Evolutionary conservation across 495 filamentous ascomycete genomes (phyloP), one percentile per base, ranked within the genome.

Genomic region (Aspergillus avenaceus): DNA sequence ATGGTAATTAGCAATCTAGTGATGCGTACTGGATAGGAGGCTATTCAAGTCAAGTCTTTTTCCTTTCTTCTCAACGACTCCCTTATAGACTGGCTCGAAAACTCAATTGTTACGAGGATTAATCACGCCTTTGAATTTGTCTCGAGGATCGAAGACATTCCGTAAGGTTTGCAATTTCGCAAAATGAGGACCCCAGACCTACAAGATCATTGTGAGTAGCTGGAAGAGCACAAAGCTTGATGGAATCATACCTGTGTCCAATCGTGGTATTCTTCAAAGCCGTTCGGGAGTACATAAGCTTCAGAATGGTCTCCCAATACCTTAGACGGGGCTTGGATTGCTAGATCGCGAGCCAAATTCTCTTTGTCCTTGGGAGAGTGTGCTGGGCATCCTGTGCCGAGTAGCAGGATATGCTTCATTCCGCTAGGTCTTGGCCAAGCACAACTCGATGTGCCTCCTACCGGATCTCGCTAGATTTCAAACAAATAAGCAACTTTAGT

Each of bases 201-300:
- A 47, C 14, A 21, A 26, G 8, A 13, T 32, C n/a, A n/a, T 16
- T 34, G 25, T 37, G 3, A 34, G 40, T 4, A 32, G 14, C 2
- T 19, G 22, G 26, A 4, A 13, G 21, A 23, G 25, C 5, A 11
- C 34, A 31, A 42, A 24, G 8, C 5, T 27, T 1, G 23, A 41
- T 16, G 14, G 14, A 29, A 24, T n/a, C n/a, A 27, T 45, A 54
- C 47, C 52, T 45, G 32, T 26, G 5, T 16, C 1, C 41, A 34
- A 43, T 56, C 44, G 25, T 48, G 48, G 16, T 34, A 56, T 3
- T 52, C 53, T 23, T 56, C 53, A 14, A 43, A 32, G 0, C 36
- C 43, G 43, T 28, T 56, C 12, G 53, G 48, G 27, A 56, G 1
- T 2, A 14, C 13, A 23, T 38, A 23, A 2, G 40, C 5, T 6